Conservation (phyloP, 441 rosid genomes). For the Breynia disticha region DNA sequence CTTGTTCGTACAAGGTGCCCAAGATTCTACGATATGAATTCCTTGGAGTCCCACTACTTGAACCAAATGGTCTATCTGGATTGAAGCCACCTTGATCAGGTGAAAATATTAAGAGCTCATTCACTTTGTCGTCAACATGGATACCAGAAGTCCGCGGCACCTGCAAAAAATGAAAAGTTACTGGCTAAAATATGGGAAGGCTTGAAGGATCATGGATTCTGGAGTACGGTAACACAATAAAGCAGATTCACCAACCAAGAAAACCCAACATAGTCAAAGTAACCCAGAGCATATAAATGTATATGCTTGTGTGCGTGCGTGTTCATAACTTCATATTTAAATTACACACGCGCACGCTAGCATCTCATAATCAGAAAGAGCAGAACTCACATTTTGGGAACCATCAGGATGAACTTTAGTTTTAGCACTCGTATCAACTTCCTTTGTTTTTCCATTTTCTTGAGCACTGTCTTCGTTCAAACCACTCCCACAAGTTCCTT, state of each 20-base stretch:
- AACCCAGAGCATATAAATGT: too few species aligned
- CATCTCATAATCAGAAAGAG: neutral
- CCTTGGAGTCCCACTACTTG: conserved; percentile 38
- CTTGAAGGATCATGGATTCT: too few species aligned
- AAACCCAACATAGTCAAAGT: neutral
- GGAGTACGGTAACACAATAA: neutral
- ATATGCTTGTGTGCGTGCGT: too few species aligned
- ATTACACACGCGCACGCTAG: too few species aligned
- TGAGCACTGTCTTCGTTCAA: conserved; percentile 19
- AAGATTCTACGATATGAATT: conserved; percentile 33
- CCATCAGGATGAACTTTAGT: conserved; percentile 23
- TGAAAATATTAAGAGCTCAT: conserved; percentile 45
- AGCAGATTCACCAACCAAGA: neutral
- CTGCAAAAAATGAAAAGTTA: conserved; percentile 17
- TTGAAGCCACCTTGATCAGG: conserved; percentile 48
- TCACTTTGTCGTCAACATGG: conserved; percentile 46
- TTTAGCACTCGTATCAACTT: conserved; percentile 21
- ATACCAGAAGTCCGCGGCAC: conserved; percentile 41
- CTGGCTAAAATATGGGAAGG: too few species aligned
- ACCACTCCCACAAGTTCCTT: conserved; percentile 23
- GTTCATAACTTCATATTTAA: too few species aligned
- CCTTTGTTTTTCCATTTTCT: conserved; percentile 20
- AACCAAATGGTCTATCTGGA: conserved; percentile 24
- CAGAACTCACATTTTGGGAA: conserved; percentile 38
- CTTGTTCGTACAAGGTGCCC: conserved; percentile 35